Evolutionary conservation across 225 moss, liverwort and hornwort species (phyloP).

Genomic region (Pleurozium schreberi): DNA sequence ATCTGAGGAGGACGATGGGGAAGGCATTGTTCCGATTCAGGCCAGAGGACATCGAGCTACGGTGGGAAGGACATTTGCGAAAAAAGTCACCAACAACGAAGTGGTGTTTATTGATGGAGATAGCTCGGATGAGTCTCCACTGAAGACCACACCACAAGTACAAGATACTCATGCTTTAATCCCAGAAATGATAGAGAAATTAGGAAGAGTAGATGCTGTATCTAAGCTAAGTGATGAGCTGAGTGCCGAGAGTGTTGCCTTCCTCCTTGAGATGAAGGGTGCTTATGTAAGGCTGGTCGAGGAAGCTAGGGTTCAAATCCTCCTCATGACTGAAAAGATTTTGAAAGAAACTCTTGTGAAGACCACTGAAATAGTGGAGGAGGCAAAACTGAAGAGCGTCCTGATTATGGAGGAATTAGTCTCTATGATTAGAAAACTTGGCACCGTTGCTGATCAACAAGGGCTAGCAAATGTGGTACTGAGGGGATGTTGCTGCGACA

Average conservation of each 20-base stretch:
- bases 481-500: background rate
- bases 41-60: background rate
- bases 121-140: too few relatives aligned
- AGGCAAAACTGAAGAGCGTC: conserved; percentile 11
- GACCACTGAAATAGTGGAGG: conserved; percentile 32
- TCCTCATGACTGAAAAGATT: background rate
- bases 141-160: too few relatives aligned
- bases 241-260: too few relatives aligned
- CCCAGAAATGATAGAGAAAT: too few relatives aligned
- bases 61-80: background rate
- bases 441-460: background rate
- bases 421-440: conserved; percentile 2
- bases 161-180: background rate
- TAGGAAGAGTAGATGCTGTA: too few relatives aligned
- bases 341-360: conserved; percentile 27
- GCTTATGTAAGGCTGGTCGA: too few relatives aligned
- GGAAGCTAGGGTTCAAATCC: too few relatives aligned
- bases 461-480: background rate
- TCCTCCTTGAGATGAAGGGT: too few relatives aligned
- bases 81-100: too few relatives aligned
- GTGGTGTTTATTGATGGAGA: too few relatives aligned
- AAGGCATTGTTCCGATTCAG: background rate
- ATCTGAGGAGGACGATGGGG: conserved; percentile 12
- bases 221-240: too few relatives aligned
- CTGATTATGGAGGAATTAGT: conserved; percentile 36